phyloP scores from a whole-genome alignment of 352 stramenopile species.

The Phytophthora colocasiae region DNA sequence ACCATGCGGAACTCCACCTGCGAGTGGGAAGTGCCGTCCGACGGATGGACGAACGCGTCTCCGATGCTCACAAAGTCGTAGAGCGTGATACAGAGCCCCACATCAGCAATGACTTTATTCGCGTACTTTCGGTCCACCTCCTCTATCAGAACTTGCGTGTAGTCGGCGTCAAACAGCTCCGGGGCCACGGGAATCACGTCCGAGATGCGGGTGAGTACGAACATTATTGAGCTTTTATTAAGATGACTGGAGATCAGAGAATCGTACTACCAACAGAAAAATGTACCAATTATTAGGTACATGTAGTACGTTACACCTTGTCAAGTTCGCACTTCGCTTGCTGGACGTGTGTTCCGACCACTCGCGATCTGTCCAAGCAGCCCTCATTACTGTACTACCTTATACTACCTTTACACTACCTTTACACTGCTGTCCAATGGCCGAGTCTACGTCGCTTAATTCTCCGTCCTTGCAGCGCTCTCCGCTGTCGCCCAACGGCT shows the following conservation, averaged over 20 bases:
- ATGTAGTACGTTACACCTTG: neutral
- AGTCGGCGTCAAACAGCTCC: slow-evolving; percentile 83
- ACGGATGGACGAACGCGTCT: slow-evolving; percentile 85
- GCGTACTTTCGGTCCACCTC: slow-evolving; percentile 92
- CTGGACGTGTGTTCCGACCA: slow-evolving; percentile 1
- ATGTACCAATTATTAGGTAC: slow-evolving; percentile 14
- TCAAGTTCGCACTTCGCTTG: too few species aligned
- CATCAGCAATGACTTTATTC: slow-evolving; percentile 91
- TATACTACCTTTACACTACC: too few species aligned
- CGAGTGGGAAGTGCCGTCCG: slow-evolving; percentile 88
- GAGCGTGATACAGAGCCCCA: slow-evolving; percentile 88
- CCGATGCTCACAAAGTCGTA: slow-evolving; percentile 92
- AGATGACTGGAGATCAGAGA: slow-evolving; percentile 22
- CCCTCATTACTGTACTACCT: neutral
- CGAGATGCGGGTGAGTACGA: slow-evolving; percentile 85
- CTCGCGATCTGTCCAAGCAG: slow-evolving; percentile 12
- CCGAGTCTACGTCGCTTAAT: slow-evolving; percentile 19
- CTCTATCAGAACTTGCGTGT: slow-evolving; percentile 86
- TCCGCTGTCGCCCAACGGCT: slow-evolving; percentile 23
- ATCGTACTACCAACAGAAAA: too few species aligned
- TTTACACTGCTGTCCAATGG: slow-evolving; percentile 9
- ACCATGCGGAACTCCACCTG: slow-evolving; percentile 92
- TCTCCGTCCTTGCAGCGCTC: slow-evolving; percentile 16
- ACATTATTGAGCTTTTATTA: slow-evolving; percentile 49
- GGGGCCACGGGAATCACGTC: slow-evolving; percentile 87